Base-by-base conservation (phyloP, 2,329 filamentous ascomycete genomes). In the Aspergillus sp. region DNA sequence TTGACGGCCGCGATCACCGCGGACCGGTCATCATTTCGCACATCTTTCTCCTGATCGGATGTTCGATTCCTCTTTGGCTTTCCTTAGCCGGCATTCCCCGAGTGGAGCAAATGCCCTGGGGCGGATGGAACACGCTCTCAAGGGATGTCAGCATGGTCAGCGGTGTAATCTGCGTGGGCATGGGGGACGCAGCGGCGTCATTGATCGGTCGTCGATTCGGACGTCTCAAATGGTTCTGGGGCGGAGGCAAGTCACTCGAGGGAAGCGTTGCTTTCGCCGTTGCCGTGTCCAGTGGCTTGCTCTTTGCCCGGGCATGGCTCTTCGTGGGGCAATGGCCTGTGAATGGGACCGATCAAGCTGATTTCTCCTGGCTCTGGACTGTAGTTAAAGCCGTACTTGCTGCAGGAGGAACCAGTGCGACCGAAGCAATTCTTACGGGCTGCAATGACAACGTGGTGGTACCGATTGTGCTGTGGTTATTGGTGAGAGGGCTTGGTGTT, bases 361-460 rank as follows among this genome's bases (percentile, higher is more conserved):
- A 42, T 12, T 53, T 56, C 26, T 54, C 51, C 32, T 67, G 64
- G 66, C 32, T 45, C 1, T 56, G 62, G 28, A 65, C 70, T 10
- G 42, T 70, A 27, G 55, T 53, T 12, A 93, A 91, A 60, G 82
- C 85, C 8, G 72, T 75, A 5, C 60, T 87, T 38, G 94, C 90
- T 52, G 90, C 87, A 6, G 77, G 78, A 34, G 80, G 90, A 45
- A 88, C 90, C 27, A 96, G 90, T 66, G 75, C 96, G 54, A 95
- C 93, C 41, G 93, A 98, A 71, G 90, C 93, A 27, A 91, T 96
- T 37, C 71, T 98, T 51, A 97, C 93, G 10, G 93, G 93, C 2
- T 93, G 91, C 28, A 98, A 98, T 67, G 93, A 98, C 74, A 98
- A 98, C 73, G 93, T 98, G 12, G 85, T 97, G 51, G 91, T 97